Base-by-base conservation (phyloP, 192 early-diverging fungal genomes). In the Backusella psychrophila region DNA sequence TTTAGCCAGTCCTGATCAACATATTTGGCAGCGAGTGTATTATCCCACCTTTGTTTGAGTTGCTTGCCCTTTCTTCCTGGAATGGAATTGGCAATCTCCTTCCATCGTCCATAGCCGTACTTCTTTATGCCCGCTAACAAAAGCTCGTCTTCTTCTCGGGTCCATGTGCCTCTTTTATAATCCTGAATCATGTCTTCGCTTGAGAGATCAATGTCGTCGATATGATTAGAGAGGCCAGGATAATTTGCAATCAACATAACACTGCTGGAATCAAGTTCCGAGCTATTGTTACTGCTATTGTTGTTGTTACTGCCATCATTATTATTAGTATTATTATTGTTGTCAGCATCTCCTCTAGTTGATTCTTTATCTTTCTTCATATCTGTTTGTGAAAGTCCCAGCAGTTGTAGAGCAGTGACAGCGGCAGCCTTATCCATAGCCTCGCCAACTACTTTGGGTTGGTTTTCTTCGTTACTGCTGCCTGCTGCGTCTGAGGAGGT, bases 31-130 rank as follows among this genome's bases (percentile, higher is more conserved):
- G 79, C 75, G 6, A 80, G 44, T 46, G 79, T 76, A 36, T 80
- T 76, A 33, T 80, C 79, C 79, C 79, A 80, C 6, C 79, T 46
- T 26, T 80, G 79, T 56, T 80, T 80, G 5, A 80, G 34, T 31
- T 80, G 79, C 34, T 80, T 80, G 8, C 79, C 75, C 35, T 80
- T 80, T 44, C 79, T 71, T 33, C 79, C 79, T 19, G 79, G 79
- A 73, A 80, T 80, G 0, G 70, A 77, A 4, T 12, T 36, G 3
- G 79, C 79, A 12, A 80, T 76, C 8, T 80, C 79, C 35, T 80
- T 80, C 79, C 79, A 80, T 46, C 75, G 52, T 17, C 79, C 79
- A 11, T 80, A 80, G 5, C 79, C 79, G 15, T 72, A 69, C 6
- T 66, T 65, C n/a, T 80, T 80, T 23, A 80, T 80, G 23, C 79